Base-by-base conservation (phyloP, 2,329 filamentous ascomycete genomes). In the Ophiobolus disseminans region DNA sequence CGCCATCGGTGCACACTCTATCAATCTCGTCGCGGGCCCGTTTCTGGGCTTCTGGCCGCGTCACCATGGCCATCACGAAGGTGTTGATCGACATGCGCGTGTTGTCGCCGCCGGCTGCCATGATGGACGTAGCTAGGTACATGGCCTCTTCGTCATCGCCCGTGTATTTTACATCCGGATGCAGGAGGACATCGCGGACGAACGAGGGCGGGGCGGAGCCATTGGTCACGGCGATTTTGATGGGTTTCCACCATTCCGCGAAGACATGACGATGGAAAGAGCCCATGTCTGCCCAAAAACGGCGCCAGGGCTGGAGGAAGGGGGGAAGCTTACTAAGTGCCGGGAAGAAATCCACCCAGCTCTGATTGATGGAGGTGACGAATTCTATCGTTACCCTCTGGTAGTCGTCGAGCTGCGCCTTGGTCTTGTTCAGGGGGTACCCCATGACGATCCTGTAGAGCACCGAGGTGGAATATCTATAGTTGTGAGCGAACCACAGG, bases 41-140 rank as follows among this genome's bases (percentile, higher is more conserved):
- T 1, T 51, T 47, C 14, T 63, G 53, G 13, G 45, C 52, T 1
- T 68, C 60, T 3, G 67, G 63, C 32, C 60, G 13, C 48, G 52
- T 60, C 2, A 67, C 31, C 5, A 60, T 57, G 3, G 69, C 60
- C 55, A 70, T 68, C 2, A 57, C 59, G 23, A 73, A 69, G 13
- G 63, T 63, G 25, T 73, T 69, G 25, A 74, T 40, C 1, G 62
- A 63, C 51, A 74, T 66, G n/a, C 75, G 64, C 1, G 76, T 75
- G 4, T 73, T 80, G 50, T 80, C 77, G 22, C 66, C 71, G 5
- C 78, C 78, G 0, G 77, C 77, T 45, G 73, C 74, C 14, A 80
- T 68, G 8, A 78, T 56, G 13, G 69, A 65, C 45, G 72, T 67
- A 2, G 70, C 68, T 19, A 75, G 58, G 25, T 75, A 76, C 71